Evolutionary conservation across 75 land plant genomes (phyloP).

Genomic region (Cryptomeria japonica): DNA sequence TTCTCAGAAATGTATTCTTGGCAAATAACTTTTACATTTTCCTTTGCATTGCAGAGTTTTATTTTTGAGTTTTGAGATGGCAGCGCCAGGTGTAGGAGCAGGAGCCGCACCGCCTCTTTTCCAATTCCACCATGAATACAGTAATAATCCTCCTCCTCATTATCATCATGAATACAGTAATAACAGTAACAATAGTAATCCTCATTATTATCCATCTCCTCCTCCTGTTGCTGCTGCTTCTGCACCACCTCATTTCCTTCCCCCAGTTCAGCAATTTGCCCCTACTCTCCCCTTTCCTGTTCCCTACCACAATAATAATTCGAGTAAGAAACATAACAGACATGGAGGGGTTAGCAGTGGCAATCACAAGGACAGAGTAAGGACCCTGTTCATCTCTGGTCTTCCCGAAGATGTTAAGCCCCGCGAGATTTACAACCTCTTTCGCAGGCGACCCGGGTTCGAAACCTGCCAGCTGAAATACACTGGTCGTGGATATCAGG

Average conservation of each 20-base stretch:
- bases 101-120: background rate
- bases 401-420: slow-evolving; percentile 86
- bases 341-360: background rate
- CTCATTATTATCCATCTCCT: slow-evolving; percentile 1
- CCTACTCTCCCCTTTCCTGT: background rate
- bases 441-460: slow-evolving; percentile 68
- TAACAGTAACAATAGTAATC: background rate
- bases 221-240: background rate
- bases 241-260: background rate
- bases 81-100: slow-evolving; percentile 4
- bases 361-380: slow-evolving; percentile 33
- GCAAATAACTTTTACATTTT: background rate
- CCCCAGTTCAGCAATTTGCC: background rate
- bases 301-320: background rate
- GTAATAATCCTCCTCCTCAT: background rate
- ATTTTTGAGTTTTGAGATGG: slow-evolving; percentile 4
- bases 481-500: slow-evolving; percentile 89
- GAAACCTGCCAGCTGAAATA: slow-evolving; percentile 85
- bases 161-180: background rate
- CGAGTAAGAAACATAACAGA: background rate
- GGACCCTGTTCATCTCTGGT: slow-evolving; percentile 76
- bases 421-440: slow-evolving; percentile 85
- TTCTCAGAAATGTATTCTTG: background rate
- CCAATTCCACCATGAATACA: slow-evolving; percentile 1
- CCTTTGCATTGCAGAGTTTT: background rate